Conservation (phyloP, 2,329 filamentous ascomycete species). For the Aspergillus ochraceoroseus region DNA sequence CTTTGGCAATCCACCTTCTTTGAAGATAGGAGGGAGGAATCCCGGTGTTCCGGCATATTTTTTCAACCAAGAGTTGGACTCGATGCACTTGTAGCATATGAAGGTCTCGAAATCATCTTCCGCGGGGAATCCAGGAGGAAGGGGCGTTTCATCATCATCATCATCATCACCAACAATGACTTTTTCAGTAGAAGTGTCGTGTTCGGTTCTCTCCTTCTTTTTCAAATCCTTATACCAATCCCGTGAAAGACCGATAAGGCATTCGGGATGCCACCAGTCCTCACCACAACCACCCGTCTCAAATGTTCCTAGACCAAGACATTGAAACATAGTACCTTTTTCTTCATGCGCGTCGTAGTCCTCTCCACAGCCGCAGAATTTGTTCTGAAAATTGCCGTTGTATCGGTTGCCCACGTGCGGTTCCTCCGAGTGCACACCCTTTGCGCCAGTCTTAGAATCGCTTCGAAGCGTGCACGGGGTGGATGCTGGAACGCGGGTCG, state of each 20-base stretch:
- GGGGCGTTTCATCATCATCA: slow-evolving; percentile 54
- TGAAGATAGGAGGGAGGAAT: slow-evolving; percentile 70
- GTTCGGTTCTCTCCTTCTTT: slow-evolving; percentile 24
- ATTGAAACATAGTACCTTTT: slow-evolving; percentile 98
- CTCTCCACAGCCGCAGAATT: slow-evolving; percentile 83
- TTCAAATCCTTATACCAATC: slow-evolving; percentile 51
- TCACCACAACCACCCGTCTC: slow-evolving; percentile 88
- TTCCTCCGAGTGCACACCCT: slow-evolving; percentile 73
- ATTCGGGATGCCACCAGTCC: slow-evolving; percentile 97
- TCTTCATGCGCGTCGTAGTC: slow-evolving; percentile 85
- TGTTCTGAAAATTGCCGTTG: slow-evolving; percentile 91
- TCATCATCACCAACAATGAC: slow-evolving; percentile 48
- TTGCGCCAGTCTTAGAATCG: slow-evolving; percentile 66
- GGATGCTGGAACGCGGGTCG: slow-evolving; percentile 65
- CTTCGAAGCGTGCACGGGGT: slow-evolving; percentile 71
- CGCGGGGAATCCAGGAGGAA: slow-evolving; percentile 78
- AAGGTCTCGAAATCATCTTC: slow-evolving; percentile 88
- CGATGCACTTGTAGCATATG: slow-evolving; percentile 89
- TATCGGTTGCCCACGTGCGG: slow-evolving; percentile 71
- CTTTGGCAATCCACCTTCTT: slow-evolving; percentile 28
- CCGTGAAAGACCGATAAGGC: slow-evolving; percentile 73
- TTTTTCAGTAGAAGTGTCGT: slow-evolving; percentile 14
- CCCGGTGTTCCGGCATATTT: slow-evolving; percentile 73
- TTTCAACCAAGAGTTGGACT: slow-evolving; percentile 87
- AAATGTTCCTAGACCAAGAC: slow-evolving; percentile 72